Base-by-base conservation (phyloP, 1,284 basidiomycete genomes). In the Puccinia polysora region DNA sequence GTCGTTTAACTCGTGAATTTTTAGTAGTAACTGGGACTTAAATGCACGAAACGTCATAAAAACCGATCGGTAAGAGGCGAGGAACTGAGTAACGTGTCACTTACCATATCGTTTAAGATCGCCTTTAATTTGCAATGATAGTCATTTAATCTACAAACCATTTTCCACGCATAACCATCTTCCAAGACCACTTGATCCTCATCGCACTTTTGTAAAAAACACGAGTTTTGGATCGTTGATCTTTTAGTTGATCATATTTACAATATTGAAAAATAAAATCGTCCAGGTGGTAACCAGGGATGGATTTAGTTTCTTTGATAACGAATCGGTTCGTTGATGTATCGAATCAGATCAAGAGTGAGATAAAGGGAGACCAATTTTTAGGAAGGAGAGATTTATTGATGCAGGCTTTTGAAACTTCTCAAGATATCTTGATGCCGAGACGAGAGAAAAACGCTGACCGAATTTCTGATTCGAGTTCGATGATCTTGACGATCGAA, bases 111-210 rank as follows among this genome's bases (percentile, higher is more conserved):
- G 50, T 25, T 34, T 5, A 69, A 23, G 18, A 49, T 34, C 32
- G 2, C 36, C 12, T 58, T 20, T 23, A 69, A 25, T 50, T 56
- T 32, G 8, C 8, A 36, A 20, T 45, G 32, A 36, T n/a, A 1
- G 4, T 58, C 30, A 47, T 59, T 49, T 12, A 69, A n/a, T 36
- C 49, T 59, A 69, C 53, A 60, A 25, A 36, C 49, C 50, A 49
- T 43, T 49, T 50, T 69, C 67, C 67, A 69, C 20, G 56, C 56
- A 40, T 69, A 69, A 2, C 55, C 67, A 50, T 69, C 56, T 49
- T 50, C 23, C 20, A 69, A 38, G 18, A 28, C 43, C 12, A 58
- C 52, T 28, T 67, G 10, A 23, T 67, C 52, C 38, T 56, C 36
- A 32, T 8, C 6, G 47, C 65, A 58, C 4, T 55, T 45, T 56